These are phyloP conservation scores for Tolypocladium amazonense DNA, from an alignment of 2,329 filamentous ascomycete species.

Conservation along the genomic window DNA sequence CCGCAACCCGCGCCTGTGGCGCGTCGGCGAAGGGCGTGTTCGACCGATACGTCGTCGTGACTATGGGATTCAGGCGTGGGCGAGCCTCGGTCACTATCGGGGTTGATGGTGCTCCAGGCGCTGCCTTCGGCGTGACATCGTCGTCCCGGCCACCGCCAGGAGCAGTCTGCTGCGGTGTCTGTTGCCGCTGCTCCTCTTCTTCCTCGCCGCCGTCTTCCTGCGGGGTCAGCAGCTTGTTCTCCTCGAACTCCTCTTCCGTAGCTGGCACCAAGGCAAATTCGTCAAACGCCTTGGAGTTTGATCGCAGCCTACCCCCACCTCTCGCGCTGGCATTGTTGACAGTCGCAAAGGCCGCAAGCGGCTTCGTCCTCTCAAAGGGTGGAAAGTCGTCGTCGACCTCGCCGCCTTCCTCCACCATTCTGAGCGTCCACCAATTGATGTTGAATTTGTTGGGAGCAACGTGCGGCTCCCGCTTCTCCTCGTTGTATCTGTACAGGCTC, in stretches of 20 bases:
- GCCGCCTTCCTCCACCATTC: constrained; percentile 76
- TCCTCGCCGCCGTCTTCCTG: constrained; percentile 54
- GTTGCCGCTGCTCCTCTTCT: constrained; percentile 11
- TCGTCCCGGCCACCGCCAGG: constrained; percentile 3
- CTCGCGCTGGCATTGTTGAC: constrained; percentile 72
- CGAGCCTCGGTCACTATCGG: constrained; percentile 17
- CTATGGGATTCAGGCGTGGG: constrained; percentile 45
- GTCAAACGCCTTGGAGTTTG: constrained; percentile 68
- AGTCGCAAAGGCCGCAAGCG: constrained; percentile 69
- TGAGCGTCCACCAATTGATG: constrained; percentile 72
- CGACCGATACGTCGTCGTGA: constrained; percentile 48
- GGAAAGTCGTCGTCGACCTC: constrained; percentile 82
- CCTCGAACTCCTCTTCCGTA: constrained; percentile 53
- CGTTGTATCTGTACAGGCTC: constrained; percentile 65
- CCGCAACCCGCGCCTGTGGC: constrained; percentile 35
- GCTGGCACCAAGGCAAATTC: constrained; percentile 74
- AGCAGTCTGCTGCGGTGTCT: neutral
- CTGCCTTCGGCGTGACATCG: constrained; percentile 10
- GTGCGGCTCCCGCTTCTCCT: constrained; percentile 62
- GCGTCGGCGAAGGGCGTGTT: constrained; percentile 45
- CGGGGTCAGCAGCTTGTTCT: constrained; percentile 59
- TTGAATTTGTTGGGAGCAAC: constrained; percentile 57
- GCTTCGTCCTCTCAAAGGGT: constrained; percentile 61
- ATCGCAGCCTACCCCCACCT: constrained; percentile 45
- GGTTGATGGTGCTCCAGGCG: constrained; percentile 18